Evolutionary conservation across 306 rosid species (phyloP), one percentile per base, ranked within the genome.

Genomic region (Myrica gale): DNA sequence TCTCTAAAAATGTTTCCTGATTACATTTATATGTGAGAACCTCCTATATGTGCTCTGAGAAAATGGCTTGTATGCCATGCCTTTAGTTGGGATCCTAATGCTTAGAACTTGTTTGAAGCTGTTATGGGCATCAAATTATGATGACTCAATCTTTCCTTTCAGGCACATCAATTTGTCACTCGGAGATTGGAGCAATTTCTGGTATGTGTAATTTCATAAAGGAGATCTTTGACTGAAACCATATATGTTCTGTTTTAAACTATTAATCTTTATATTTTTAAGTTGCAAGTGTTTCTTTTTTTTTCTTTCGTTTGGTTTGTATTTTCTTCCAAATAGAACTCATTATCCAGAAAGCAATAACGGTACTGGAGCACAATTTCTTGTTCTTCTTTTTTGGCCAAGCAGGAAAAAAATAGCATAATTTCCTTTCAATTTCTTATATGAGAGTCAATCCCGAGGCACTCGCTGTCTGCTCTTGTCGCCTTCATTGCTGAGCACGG

Each of bases 111-210:
- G 45, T 13, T 57, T 46, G 52, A 74, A 58, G 60, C 15, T 48
- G 26, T 47, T 52, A 19, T 65, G 76, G 65, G 39, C 45, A 84
- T 55, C 53, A 21, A 79, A 74, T 71, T 60, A 42, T 78, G 74
- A 81, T 75, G 17, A 45, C 74, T 76, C 48, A 72, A n/a, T 54
- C 16, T 78, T 71, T 68, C 48, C 57, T 53, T 82, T 81, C 77
- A 94, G 98, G 98, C 80, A 66, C 87, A 71, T 80, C 91, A 89
- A 84, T 94, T 94, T 80, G 93, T 94, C 71, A 84, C 84, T 73
- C 90, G 97, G 69, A 89, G 98, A 85, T 79, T 94, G 60, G 98
- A 94, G 90, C 98, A 94, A 71, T 91, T 81, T 90, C 84, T 94
- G 97, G 96, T 94, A 87, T 41, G 89, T 43, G 32, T 77, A 56